Conservation (phyloP, 2,329 filamentous ascomycete genomes). For the Zymoseptoria brevis region DNA sequence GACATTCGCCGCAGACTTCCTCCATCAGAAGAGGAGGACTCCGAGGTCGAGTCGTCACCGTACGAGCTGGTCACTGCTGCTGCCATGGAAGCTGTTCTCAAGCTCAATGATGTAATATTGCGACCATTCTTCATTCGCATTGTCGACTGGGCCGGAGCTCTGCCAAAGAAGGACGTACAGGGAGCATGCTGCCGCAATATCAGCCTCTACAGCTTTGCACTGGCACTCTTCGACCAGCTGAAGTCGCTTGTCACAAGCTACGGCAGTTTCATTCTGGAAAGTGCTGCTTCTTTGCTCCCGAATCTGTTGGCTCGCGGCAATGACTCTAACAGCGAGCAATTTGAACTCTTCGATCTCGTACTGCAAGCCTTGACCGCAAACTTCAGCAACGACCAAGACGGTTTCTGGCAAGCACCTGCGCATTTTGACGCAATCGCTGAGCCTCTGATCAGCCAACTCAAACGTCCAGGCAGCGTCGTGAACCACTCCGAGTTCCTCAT, state of each 20-base stretch:
- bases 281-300: conserved; percentile 57
- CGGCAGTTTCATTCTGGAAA: conserved; percentile 73
- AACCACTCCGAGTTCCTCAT: conserved; percentile 47
- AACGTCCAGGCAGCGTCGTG: conserved; percentile 36
- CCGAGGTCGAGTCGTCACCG: conserved; percentile 54
- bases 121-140: conserved; percentile 79
- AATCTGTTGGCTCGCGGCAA: conserved; percentile 30
- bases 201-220: conserved; percentile 73
- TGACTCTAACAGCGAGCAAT: conserved; percentile 34
- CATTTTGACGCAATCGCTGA: conserved; percentile 70
- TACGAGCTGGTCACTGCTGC: conserved; percentile 52
- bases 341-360: conserved; percentile 60
- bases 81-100: conserved; percentile 85
- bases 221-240: conserved; percentile 71
- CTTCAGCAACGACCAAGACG: conserved; percentile 83
- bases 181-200: conserved; percentile 58
- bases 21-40: conserved; percentile 33
- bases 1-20: conserved; percentile 55
- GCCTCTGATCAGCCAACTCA: conserved; percentile 58
- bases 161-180: conserved; percentile 53
- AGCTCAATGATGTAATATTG: conserved; percentile 91
- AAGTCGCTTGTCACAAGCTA: conserved; percentile 95
- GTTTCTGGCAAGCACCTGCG: conserved; percentile 89
- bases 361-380: conserved; percentile 64
- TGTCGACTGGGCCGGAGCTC: conserved; percentile 67